Percentiles rank a stretch among this genome's conserved stretches.
Evolutionary conservation across 768 basidiomycete genomes (phyloP).

Genomic region (Crepidotus variabilis): DNA sequence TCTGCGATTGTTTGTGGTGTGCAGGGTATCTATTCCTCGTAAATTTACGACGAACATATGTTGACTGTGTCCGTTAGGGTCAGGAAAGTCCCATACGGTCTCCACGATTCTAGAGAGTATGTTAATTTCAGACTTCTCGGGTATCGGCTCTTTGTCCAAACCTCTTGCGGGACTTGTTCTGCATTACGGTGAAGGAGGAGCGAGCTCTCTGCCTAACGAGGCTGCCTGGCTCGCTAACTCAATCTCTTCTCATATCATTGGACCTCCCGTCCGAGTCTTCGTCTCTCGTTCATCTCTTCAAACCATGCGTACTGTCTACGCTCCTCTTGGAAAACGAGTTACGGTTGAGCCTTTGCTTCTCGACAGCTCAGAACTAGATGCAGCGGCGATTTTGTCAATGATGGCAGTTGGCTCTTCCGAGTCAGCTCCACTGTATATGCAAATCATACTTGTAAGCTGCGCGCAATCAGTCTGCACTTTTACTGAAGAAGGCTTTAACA

Average conservation of each 20-base stretch:
- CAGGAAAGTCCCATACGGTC: slow-evolving; percentile 72
- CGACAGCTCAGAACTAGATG: slow-evolving; percentile 59
- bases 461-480: neutral
- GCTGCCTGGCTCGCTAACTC: slow-evolving; percentile 56
- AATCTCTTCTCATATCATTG: slow-evolving; percentile 21
- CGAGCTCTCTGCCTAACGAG: slow-evolving; percentile 54
- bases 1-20: slow-evolving; percentile 76
- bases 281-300: slow-evolving; percentile 60
- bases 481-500: slow-evolving; percentile 16
- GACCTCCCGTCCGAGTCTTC: slow-evolving; percentile 42
- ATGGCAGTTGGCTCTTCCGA: slow-evolving; percentile 68
- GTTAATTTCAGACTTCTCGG: slow-evolving; percentile 49
- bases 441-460: slow-evolving; percentile 54
- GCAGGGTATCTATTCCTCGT: slow-evolving; percentile 34
- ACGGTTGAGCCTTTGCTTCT: slow-evolving; percentile 53
- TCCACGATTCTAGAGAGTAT: slow-evolving; percentile 68
- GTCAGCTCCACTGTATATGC: slow-evolving; percentile 64
- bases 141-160: slow-evolving; percentile 49
- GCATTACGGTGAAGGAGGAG: slow-evolving; percentile 68
- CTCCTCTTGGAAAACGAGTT: slow-evolving; percentile 44
- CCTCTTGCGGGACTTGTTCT: slow-evolving; percentile 62
- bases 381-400: slow-evolving; percentile 66
- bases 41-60: neutral
- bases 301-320: slow-evolving; percentile 57
- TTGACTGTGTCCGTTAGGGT: slow-evolving; percentile 32